Evolutionary conservation across 2,329 filamentous ascomycete species (phyloP), one percentile per base, ranked within the genome.

Genomic region (Cladophialophora chaetospira): DNA sequence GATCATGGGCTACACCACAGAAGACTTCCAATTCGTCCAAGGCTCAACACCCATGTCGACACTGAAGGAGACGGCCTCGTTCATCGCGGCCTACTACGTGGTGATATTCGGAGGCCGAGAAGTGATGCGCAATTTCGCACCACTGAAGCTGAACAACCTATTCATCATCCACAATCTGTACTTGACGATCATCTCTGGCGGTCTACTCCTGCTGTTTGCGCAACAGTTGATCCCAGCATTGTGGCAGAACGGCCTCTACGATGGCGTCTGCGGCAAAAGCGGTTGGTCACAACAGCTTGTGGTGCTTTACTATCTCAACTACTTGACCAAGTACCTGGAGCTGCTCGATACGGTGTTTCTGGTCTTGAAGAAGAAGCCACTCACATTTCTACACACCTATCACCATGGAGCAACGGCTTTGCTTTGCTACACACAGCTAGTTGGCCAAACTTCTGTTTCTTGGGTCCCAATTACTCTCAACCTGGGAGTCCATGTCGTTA

Each of bases 341-440:
- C 82, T 97, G 65, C 79, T 97, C 67, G 93, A 97, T 76, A 97
- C 93, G 58, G 87, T 93, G 72, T 97, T 97, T 83, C 82, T 97
- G 54, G 94, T 97, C 79, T 84, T 97, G 74, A 97, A 97, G 88
- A 97, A 97, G 88, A 97, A 97, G 88, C 93, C 93, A 53, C 79
- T 97, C 73, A 97, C 93, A 70, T 97, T 97, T 87, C 89, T 97
- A 66, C 93, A 97, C 84, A 96, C 91, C 79, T 97, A 97, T 79
- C 93, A 97, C 82, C 93, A 97, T 75, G 93, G 93, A 71, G 93
- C 93, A 53, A 97, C 93, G 56, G 93, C 93, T 67, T 87, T 97
- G 63, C 88, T 97, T 68, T 97, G 93, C 88, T 97, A 96, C 82
- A 96, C 91, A 54, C 93, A 97, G 80, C 85, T 97, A 65, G 88